Evolutionary conservation across 2,329 filamentous ascomycete genomes (phyloP).

Genomic region (Fusarium protoensiforme): DNA sequence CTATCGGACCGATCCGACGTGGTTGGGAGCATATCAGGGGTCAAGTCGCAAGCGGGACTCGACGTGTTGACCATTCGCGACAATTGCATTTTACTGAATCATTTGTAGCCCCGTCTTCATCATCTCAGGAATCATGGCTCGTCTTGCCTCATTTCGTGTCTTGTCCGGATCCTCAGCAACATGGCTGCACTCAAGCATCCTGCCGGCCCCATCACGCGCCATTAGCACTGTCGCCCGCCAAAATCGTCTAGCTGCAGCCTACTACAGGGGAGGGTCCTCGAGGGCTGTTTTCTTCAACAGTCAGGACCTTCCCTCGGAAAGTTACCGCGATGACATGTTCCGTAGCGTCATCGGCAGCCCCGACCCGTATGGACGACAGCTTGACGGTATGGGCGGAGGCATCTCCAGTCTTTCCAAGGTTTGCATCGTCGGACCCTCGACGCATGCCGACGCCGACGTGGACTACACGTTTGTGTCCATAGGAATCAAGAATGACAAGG

Average conservation of each 20-base stretch:
- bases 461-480: slow-evolving; percentile 74
- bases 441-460: slow-evolving; percentile 60
- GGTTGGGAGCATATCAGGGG: no score
- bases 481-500: slow-evolving; percentile 63
- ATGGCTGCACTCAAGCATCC: no score
- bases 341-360: neutral
- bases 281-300: neutral
- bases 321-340: neutral
- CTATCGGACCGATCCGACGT: no score
- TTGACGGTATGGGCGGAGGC: slow-evolving; percentile 72
- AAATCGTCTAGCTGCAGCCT: neutral
- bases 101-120: no score
- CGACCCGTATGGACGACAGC: slow-evolving; percentile 53
- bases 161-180: no score
- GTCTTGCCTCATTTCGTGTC: no score
- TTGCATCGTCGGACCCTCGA: slow-evolving; percentile 61
- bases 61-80: no score
- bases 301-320: neutral
- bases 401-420: slow-evolving; percentile 72
- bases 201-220: no score
- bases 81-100: no score
- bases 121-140: no score
- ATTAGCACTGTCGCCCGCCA: neutral
- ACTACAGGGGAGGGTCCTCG: neutral
- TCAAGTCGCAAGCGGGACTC: no score